Evolutionary conservation across 1,139 yeast genomes (phyloP), one percentile per base, ranked within the genome.

Genomic region (Lodderomyces metapsilosis): DNA sequence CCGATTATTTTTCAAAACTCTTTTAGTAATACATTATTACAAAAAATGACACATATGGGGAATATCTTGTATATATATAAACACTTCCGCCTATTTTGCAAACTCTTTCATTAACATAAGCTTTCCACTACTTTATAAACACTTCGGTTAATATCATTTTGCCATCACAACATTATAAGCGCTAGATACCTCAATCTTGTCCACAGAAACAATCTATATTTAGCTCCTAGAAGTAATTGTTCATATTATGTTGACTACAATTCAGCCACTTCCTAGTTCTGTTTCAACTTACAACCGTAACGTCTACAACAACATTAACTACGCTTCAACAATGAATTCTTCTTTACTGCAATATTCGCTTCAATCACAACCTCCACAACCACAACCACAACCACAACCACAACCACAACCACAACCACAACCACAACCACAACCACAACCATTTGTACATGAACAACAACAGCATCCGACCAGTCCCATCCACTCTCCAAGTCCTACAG

Each of bases 401-500:
- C 30, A 25, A 25, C 30, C 6, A 11, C 30, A 11, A 11, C 17
- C 16, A 11, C 35, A 17, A 32, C 9, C 16, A 18, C 23, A 32
- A n/a, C 34, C 7, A 31, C 33, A 28, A 13, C 12, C 6, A n/a
- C 17, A 28, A 11, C 17, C 9, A 5, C 17, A 13, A 28, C 33
- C 9, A 13, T 30, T 27, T 31, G 38, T 36, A 32, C 42, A 40
- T 32, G 40, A 42, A 13, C 41, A 39, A 36, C 39, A 36, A 11
- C 34, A 34, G 18, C 27, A 31, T 10, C 38, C 39, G 25, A 30
- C 43, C 31, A 42, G 45, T 15, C 39, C 38, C 27, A 33, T 45
- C 37, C 41, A 33, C 12, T 36, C 37, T 13, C 38, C 43, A 17
- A 32, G 38, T 34, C 41, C 44, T 24, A 34, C 36, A 11, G 33